Percentiles rank a stretch among this genome's conserved stretches.
phyloP scores from a whole-genome alignment of 176 grass and related monocot species.

The Phoenix roebelenii region DNA sequence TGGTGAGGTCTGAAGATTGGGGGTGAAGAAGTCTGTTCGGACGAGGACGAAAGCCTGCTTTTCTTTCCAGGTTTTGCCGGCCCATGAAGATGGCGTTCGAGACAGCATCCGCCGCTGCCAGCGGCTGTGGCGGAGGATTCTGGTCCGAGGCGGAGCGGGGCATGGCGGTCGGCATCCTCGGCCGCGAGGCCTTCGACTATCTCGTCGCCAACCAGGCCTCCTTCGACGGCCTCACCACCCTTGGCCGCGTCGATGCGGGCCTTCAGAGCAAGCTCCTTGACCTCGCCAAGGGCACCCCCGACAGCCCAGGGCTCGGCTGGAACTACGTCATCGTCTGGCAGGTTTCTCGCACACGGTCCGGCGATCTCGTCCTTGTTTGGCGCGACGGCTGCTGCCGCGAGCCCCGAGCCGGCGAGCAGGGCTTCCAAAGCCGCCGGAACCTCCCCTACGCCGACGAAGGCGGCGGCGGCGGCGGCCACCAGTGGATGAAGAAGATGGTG shows the following conservation, averaged over 20 bases:
- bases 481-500: constrained; percentile 53
- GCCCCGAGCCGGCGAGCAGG: constrained; percentile 39
- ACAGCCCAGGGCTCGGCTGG: constrained; percentile 51
- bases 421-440: constrained; percentile 16
- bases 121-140: constrained; percentile 18
- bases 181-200: constrained; percentile 71
- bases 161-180: constrained; percentile 48
- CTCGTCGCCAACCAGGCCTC: constrained; percentile 47
- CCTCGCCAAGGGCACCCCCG: constrained; percentile 50
- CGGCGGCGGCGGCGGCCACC: constrained; percentile 14
- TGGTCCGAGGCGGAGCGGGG: constrained; percentile 72
- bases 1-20: background rate
- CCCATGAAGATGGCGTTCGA: no score
- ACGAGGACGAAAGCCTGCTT: no score
- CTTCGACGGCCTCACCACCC: constrained; percentile 56
- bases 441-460: constrained; percentile 9
- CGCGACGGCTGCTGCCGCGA: constrained; percentile 87
- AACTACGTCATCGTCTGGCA: constrained; percentile 99
- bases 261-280: constrained; percentile 78
- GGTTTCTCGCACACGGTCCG: constrained; percentile 63
- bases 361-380: constrained; percentile 86
- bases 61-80: no score
- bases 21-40: no score
- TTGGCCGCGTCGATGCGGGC: constrained; percentile 38
- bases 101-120: constrained; percentile 1